These are phyloP conservation scores for Exophiala calicioides DNA, from an alignment of 2,329 filamentous ascomycete genomes.

Conservation along the genomic window DNA sequence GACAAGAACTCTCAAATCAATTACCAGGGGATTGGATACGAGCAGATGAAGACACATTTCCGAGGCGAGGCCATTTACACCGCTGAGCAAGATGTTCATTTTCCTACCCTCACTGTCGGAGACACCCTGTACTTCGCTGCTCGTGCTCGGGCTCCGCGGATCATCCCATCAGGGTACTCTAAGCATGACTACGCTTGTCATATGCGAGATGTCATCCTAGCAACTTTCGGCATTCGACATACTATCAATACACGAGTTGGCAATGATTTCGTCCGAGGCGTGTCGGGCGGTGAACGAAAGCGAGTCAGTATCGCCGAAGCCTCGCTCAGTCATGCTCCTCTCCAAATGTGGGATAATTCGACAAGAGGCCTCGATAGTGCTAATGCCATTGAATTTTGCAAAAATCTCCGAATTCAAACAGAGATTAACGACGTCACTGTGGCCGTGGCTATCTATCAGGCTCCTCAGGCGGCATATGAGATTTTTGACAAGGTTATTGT, in stretches of 20 bases:
- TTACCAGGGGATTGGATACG: constrained; percentile 70
- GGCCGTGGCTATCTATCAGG: constrained; percentile 74
- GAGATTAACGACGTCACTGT: constrained; percentile 56
- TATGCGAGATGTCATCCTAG: constrained; percentile 67
- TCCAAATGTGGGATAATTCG: constrained; percentile 78
- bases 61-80: constrained; percentile 78
- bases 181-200: constrained; percentile 65
- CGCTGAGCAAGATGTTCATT: constrained; percentile 73
- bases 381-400: constrained; percentile 61
- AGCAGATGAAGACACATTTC: constrained; percentile 67
- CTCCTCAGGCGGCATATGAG: constrained; percentile 68
- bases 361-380: constrained; percentile 73
- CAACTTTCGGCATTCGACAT: constrained; percentile 74
- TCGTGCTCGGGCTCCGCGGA: too few relatives aligned
- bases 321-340: constrained; percentile 69
- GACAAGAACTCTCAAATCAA: constrained; percentile 70
- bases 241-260: constrained; percentile 74
- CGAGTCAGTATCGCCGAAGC: constrained; percentile 79
- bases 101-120: constrained; percentile 73
- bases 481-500: constrained; percentile 80
- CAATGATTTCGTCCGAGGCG: constrained; percentile 70
- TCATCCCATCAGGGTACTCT: constrained; percentile 72
- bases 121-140: constrained; percentile 77
- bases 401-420: constrained; percentile 53
- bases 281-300: constrained; percentile 79